A percentile compares a stretch with the other conserved stretches of the same genome.
phyloP scores from a whole-genome alignment of 768 basidiomycete species.

The Suillus fuscotomentosus region DNA sequence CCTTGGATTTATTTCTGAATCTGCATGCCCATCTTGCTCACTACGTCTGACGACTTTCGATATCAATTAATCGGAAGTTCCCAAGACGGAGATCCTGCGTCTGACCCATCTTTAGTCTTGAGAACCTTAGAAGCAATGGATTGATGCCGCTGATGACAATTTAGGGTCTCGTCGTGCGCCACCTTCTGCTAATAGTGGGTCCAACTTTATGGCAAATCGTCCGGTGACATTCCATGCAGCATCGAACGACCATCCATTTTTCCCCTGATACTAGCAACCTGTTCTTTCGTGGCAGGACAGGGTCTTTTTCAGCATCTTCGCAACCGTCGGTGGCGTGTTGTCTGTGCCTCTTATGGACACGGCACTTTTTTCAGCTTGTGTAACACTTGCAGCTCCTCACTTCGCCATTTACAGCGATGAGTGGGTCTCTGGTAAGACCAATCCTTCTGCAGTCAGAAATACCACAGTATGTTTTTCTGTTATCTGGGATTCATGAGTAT shows the following conservation, averaged over 20 bases:
- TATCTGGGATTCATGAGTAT: conserved; percentile 40
- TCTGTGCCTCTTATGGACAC: background rate
- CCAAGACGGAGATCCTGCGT: background rate
- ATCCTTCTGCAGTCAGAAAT: conserved; percentile 30
- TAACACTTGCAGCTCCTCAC: conserved; percentile 32
- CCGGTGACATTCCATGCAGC: background rate
- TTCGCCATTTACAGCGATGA: conserved; percentile 41
- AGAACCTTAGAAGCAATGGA: background rate
- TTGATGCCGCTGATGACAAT: background rate
- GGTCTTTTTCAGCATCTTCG: background rate
- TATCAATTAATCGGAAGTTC: background rate
- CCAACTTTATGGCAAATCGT: background rate
- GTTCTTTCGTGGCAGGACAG: background rate
- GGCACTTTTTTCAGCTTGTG: background rate
- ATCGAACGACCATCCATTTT: background rate
- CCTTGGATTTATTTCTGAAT: background rate
- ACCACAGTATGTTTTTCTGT: conserved; percentile 24
- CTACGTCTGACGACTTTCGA: background rate
- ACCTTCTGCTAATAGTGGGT: background rate
- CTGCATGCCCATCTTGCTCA: background rate
- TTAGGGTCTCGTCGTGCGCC: background rate
- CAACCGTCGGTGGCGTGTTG: background rate
- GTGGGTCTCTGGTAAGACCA: conserved; percentile 35
- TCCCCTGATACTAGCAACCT: background rate
- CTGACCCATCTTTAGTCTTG: background rate